Evolutionary conservation across 768 basidiomycete species (phyloP).

Genomic region (Cystofilobasidium capitatum): DNA sequence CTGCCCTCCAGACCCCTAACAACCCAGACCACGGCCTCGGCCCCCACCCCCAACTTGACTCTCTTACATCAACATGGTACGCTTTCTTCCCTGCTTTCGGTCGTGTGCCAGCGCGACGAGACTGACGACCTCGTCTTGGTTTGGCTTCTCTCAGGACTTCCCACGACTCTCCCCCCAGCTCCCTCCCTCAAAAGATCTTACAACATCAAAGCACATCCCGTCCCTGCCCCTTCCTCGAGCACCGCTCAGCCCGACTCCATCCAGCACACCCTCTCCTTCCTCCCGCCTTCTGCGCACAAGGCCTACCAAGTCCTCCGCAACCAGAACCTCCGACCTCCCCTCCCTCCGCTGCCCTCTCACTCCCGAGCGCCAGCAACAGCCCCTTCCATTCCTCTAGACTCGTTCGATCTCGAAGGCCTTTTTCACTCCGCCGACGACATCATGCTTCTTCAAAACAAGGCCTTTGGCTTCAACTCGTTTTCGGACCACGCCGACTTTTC

Average conservation of each 20-base stretch:
- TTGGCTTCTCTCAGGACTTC: conserved; percentile 5
- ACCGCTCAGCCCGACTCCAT: background rate
- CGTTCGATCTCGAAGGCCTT: conserved; percentile 12
- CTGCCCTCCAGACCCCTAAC: background rate
- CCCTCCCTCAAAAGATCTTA: conserved; percentile 7
- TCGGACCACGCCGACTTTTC: background rate
- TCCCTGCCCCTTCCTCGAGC: background rate
- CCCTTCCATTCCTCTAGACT: conserved; percentile 1
- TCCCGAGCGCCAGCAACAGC: conserved; percentile 2
- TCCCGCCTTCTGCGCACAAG: conserved; percentile 5
- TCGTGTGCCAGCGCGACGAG: background rate
- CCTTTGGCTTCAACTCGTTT: conserved; percentile 24
- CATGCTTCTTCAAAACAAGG: conserved; percentile 15
- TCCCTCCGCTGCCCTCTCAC: conserved; percentile 5
- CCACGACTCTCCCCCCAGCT: conserved; percentile 17
- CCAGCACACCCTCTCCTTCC: conserved; percentile 8
- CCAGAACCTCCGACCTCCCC: background rate
- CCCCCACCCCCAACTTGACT: background rate
- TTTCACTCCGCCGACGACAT: conserved; percentile 4
- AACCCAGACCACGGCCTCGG: background rate
- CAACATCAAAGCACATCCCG: conserved; percentile 1
- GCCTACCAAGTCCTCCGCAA: conserved; percentile 19
- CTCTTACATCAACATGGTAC: conserved; percentile 17
- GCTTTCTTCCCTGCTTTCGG: background rate
- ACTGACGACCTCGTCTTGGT: background rate